Conservation (phyloP, 2,329 filamentous ascomycete genomes). For the Sporothrix pallida region DNA sequence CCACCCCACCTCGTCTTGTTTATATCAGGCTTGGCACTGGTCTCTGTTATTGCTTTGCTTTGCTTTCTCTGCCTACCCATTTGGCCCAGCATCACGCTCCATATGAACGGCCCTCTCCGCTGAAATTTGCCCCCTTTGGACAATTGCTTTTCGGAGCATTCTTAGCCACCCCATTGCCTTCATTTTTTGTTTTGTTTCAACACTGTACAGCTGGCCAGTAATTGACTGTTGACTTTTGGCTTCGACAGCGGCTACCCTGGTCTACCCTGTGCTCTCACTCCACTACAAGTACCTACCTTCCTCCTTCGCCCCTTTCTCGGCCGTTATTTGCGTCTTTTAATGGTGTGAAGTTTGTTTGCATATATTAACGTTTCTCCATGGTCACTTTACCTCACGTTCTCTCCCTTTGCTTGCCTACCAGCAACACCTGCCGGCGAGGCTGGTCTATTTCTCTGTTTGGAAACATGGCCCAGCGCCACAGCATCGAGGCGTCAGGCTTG, state of each 20-base stretch:
- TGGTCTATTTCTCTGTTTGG: neutral
- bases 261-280: neutral
- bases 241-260: neutral
- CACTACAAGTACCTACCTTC: neutral
- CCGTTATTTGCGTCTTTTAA: conserved; percentile 35
- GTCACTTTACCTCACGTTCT: neutral
- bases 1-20: conserved; percentile 1
- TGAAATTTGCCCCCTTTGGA: neutral
- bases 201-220: neutral
- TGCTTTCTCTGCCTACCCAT: neutral
- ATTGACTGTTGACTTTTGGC: too few species aligned
- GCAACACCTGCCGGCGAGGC: neutral
- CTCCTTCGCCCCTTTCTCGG: conserved; percentile 36
- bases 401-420: conserved; percentile 5
- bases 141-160: conserved; percentile 12
- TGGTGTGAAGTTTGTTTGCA: conserved; percentile 19
- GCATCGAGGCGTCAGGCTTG: neutral
- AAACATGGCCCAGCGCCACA: neutral
- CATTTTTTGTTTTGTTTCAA: conserved; percentile 23
- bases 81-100: conserved; percentile 15
- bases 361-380: neutral
- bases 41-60: neutral
- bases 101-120: conserved; percentile 25
- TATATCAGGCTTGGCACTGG: conserved; percentile 11
- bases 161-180: neutral